A percentile compares a stretch with the other conserved stretches of the same genome.
These are phyloP conservation scores for Penicillium sp. DNA, from an alignment of 2,329 filamentous ascomycete species.

Conservation along the genomic window DNA sequence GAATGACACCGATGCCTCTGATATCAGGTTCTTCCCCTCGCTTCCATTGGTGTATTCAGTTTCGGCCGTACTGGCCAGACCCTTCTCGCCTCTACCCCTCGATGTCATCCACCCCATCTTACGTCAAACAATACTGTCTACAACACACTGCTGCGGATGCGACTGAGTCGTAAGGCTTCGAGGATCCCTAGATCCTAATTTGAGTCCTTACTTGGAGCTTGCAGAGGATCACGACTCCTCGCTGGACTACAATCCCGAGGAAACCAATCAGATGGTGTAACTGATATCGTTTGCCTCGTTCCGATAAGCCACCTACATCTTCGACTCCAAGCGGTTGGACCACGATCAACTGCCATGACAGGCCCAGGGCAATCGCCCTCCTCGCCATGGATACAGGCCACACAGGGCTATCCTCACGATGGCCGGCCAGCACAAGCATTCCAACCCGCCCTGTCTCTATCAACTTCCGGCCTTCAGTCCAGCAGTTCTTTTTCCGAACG, in stretches of 20 bases:
- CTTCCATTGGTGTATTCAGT: conserved; percentile 15
- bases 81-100: conserved; percentile 20
- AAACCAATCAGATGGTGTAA: conserved; percentile 11
- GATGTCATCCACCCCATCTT: conserved; percentile 12
- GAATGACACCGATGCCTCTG: conserved; percentile 13
- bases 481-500: conserved; percentile 19
- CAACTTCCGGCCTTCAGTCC: conserved; percentile 19
- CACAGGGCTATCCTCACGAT: conserved; percentile 22
- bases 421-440: conserved; percentile 14
- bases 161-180: neutral
- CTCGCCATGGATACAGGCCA: conserved; percentile 33
- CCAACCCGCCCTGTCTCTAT: conserved; percentile 22
- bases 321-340: conserved; percentile 13
- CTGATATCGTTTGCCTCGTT: conserved; percentile 6
- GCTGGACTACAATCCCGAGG: neutral
- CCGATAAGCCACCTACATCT: conserved; percentile 1
- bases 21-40: conserved; percentile 14
- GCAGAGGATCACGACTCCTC: no score
- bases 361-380: conserved; percentile 33
- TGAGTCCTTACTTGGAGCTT: neutral
- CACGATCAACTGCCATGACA: conserved; percentile 31
- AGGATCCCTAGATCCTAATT: neutral
- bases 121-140: conserved; percentile 15
- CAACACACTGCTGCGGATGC: neutral
- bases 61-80: conserved; percentile 18